A percentile compares a stretch with the other conserved stretches of the same genome.
These are phyloP conservation scores for Entelexis paramagnoliae DNA, from an alignment of 1,139 yeast species.

Conservation along the genomic window DNA sequence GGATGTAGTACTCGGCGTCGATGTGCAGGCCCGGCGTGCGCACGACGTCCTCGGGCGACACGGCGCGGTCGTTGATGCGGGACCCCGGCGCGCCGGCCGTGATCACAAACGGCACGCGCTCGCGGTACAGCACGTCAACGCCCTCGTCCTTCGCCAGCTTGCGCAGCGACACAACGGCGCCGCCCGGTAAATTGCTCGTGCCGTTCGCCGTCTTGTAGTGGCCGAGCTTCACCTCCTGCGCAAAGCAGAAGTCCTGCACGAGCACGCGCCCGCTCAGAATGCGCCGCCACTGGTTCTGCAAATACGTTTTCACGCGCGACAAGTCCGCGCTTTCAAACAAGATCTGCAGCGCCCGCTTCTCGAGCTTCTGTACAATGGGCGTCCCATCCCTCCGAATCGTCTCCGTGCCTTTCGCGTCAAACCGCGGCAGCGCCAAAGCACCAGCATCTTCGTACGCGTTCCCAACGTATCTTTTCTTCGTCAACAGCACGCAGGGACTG, in stretches of 20 bases:
- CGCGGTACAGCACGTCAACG: constrained; percentile 76
- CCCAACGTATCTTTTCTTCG: constrained; percentile 89
- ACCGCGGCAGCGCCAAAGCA: constrained; percentile 46
- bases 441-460: constrained; percentile 50
- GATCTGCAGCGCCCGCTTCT: constrained; percentile 55
- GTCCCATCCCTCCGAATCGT: constrained; percentile 90
- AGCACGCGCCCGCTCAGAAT: constrained; percentile 52
- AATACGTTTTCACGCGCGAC: constrained; percentile 55
- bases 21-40: constrained; percentile 33
- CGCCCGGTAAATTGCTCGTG: constrained; percentile 63
- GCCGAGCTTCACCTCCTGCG: constrained; percentile 81
- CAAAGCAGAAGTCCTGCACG: constrained; percentile 78
- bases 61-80: constrained; percentile 65
- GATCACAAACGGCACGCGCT: constrained; percentile 80
- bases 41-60: constrained; percentile 60
- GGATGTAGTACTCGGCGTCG: constrained; percentile 78
- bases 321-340: constrained; percentile 66
- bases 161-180: constrained; percentile 67
- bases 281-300: constrained; percentile 54
- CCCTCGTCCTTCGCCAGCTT: constrained; percentile 55
- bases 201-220: constrained; percentile 52
- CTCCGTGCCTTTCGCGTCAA: constrained; percentile 95
- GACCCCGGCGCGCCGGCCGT: constrained; percentile 54
- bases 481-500: constrained; percentile 68
- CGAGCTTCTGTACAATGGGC: constrained; percentile 79